These are phyloP conservation scores for Pleurotus tuber-regium DNA, from an alignment of 768 basidiomycete species.

Conservation along the genomic window DNA sequence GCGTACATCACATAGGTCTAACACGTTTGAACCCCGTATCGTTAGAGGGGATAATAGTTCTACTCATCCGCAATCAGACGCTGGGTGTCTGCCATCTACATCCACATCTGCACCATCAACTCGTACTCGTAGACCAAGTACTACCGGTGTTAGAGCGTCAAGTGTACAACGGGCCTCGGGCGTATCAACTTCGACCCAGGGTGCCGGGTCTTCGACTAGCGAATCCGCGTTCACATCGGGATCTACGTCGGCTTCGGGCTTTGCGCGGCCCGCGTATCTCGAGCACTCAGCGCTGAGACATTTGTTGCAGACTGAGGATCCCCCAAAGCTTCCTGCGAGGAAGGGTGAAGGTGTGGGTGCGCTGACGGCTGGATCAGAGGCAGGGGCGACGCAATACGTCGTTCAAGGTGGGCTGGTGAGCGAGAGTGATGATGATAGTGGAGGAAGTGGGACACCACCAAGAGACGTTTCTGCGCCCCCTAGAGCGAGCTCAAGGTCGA, in stretches of 20 bases:
- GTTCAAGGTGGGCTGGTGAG: slow-evolving; percentile 24
- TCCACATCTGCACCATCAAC: slow-evolving; percentile 40
- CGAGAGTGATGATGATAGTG: slow-evolving; percentile 72
- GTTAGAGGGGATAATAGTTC: slow-evolving; percentile 54
- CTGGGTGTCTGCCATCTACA: slow-evolving; percentile 39
- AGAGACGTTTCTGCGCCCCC: slow-evolving; percentile 31
- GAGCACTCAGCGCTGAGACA: slow-evolving; percentile 74
- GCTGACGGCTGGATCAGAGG: neutral
- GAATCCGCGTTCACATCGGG: slow-evolving; percentile 26
- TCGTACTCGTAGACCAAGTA: slow-evolving; percentile 47
- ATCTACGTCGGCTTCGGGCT: slow-evolving; percentile 35
- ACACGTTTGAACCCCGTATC: slow-evolving; percentile 63
- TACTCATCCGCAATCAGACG: slow-evolving; percentile 35
- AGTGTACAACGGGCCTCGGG: slow-evolving; percentile 13
- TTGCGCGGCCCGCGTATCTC: slow-evolving; percentile 71
- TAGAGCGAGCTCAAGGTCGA: neutral
- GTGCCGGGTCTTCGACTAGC: slow-evolving; percentile 12
- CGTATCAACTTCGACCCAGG: neutral
- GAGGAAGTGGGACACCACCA: slow-evolving; percentile 48
- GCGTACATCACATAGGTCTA: slow-evolving; percentile 30
- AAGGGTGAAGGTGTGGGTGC: slow-evolving; percentile 33
- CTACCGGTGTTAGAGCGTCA: slow-evolving; percentile 27
- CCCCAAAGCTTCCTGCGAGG: slow-evolving; percentile 35
- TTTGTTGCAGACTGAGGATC: slow-evolving; percentile 57
- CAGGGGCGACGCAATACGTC: neutral